phyloP scores from a whole-genome alignment of 1,284 basidiomycete species.

The Irpex rosettiformis region DNA sequence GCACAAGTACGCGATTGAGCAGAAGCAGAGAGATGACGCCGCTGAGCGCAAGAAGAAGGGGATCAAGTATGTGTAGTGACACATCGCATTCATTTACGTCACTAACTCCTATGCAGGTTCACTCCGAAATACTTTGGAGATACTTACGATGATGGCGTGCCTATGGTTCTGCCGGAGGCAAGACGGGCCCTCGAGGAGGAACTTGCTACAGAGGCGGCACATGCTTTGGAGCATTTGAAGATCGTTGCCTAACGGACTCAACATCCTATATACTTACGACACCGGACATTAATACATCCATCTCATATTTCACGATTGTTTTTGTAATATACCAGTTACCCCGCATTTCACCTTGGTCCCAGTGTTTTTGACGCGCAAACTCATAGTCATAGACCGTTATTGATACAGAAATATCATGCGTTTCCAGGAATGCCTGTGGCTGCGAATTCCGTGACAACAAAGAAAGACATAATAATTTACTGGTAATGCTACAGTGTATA shows the following conservation, averaged over 20 bases:
- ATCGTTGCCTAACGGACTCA: neutral
- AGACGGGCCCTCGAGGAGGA: conserved; percentile 70
- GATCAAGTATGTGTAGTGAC: conserved; percentile 56
- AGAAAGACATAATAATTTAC: neutral
- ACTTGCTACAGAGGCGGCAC: conserved; percentile 38
- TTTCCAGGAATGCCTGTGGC: neutral
- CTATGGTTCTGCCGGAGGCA: conserved; percentile 71
- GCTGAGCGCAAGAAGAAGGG: conserved; percentile 80
- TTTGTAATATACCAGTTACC: neutral
- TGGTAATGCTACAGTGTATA: neutral
- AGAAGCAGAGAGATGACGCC: conserved; percentile 84
- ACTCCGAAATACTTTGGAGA: conserved; percentile 78
- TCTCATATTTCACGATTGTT: neutral
- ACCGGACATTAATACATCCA: conserved; percentile 6
- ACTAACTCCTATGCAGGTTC: conserved; percentile 51
- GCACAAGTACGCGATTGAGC: conserved; percentile 87
- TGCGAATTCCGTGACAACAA: neutral
- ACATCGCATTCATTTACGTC: neutral
- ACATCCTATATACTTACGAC: neutral
- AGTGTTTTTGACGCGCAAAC: neutral
- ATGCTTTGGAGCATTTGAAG: conserved; percentile 15
- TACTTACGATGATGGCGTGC: conserved; percentile 71
- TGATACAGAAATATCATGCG: neutral
- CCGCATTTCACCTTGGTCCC: neutral
- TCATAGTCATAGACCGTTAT: neutral